phyloP scores from a whole-genome alignment of 1,139 yeast species.

The Lodderomyces margitis region DNA sequence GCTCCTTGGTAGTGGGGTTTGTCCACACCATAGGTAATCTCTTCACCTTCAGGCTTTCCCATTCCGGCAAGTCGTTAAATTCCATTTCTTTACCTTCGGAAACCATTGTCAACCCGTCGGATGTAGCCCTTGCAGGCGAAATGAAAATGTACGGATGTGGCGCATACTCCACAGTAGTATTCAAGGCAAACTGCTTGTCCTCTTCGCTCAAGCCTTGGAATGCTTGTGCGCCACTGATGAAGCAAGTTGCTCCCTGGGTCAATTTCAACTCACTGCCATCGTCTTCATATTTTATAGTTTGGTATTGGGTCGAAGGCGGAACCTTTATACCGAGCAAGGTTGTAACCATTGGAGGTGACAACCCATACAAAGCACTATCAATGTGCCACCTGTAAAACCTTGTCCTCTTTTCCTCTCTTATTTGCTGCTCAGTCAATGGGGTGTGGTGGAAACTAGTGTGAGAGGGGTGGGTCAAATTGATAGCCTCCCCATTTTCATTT shows the following conservation, averaged over 20 bases:
- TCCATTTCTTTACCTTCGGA: slow-evolving; percentile 71
- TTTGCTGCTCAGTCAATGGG: slow-evolving; percentile 59
- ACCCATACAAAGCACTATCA: slow-evolving; percentile 81
- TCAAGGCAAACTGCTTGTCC: slow-evolving; percentile 70
- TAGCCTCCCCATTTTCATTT: slow-evolving; percentile 54
- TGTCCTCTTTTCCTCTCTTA: slow-evolving; percentile 59
- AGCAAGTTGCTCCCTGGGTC: slow-evolving; percentile 85
- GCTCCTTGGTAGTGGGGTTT: slow-evolving; percentile 81
- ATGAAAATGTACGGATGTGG: slow-evolving; percentile 90
- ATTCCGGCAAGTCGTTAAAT: slow-evolving; percentile 67
- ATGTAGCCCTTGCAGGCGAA: slow-evolving; percentile 75
- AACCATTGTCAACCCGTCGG: slow-evolving; percentile 83
- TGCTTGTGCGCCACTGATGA: slow-evolving; percentile 77
- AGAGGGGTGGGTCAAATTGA: slow-evolving; percentile 74
- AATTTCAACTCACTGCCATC: slow-evolving; percentile 56
- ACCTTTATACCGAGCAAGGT: slow-evolving; percentile 79
- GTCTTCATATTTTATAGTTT: slow-evolving; percentile 58
- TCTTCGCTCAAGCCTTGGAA: slow-evolving; percentile 63
- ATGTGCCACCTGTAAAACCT: slow-evolving; percentile 92
- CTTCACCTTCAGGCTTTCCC: slow-evolving; percentile 78
- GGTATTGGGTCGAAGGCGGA: slow-evolving; percentile 53
- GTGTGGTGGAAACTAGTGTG: slow-evolving; percentile 76
- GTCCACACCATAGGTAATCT: slow-evolving; percentile 87
- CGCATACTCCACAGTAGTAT: slow-evolving; percentile 79
- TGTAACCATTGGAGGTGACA: slow-evolving; percentile 83